Evolutionary conservation across 2,329 filamentous ascomycete genomes (phyloP).

Genomic region (Epichloe uncinata): DNA sequence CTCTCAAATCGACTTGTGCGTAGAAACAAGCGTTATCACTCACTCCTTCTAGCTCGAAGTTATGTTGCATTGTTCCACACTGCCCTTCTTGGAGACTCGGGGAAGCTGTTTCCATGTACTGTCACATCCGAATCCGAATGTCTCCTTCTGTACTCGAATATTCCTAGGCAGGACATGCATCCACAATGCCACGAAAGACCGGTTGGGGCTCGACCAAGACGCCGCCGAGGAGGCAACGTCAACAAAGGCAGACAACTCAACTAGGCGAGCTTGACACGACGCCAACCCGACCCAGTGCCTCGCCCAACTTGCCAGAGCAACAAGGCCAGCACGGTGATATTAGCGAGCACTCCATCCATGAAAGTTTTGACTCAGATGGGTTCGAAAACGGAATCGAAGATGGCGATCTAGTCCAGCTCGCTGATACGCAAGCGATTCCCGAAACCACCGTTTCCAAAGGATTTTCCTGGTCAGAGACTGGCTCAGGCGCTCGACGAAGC

Average conservation of each 20-base stretch:
- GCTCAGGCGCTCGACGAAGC: slow-evolving; percentile 16
- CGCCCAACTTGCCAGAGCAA: background rate
- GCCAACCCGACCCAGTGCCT: slow-evolving; percentile 15
- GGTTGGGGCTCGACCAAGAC: background rate
- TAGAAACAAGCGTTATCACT: too few species aligned
- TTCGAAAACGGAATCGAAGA: slow-evolving; percentile 15
- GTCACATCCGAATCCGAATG: background rate
- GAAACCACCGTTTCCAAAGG: background rate
- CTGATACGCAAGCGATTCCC: background rate
- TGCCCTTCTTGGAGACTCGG: background rate
- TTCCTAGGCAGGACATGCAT: background rate
- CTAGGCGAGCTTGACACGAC: slow-evolving; percentile 22
- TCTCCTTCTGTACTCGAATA: background rate
- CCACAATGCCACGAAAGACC: background rate
- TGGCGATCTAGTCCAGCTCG: slow-evolving; percentile 11
- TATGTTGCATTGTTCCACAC: background rate
- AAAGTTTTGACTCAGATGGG: slow-evolving; percentile 3
- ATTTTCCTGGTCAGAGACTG: slow-evolving; percentile 18
- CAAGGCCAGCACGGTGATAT: background rate
- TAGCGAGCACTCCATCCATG: background rate
- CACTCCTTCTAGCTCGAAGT: background rate
- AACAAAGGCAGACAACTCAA: slow-evolving; percentile 7
- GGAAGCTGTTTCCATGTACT: background rate
- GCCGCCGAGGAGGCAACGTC: slow-evolving; percentile 5
- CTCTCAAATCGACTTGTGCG: background rate